Evolutionary conservation across 139 green algal genomes (phyloP), one percentile per base, ranked within the genome.

Genomic region (Mesotaenium endlicherianum): DNA sequence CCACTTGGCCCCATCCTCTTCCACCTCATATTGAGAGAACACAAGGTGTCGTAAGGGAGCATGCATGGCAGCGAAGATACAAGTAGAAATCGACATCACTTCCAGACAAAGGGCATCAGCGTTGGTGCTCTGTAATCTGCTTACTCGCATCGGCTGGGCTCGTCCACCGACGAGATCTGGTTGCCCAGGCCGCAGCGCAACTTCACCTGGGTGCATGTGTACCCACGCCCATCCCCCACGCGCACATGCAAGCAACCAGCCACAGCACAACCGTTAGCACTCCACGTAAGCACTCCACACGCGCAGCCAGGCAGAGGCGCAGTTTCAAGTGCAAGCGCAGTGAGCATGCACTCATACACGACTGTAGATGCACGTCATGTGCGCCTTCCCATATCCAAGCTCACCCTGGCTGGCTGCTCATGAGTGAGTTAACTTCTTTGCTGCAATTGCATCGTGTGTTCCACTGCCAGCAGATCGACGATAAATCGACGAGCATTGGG

Each of bases 101-200:
- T 44, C 64, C 64, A 31, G 40, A 43, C 40, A 75, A 44, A 31
- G 53, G 26, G 20, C 40, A 42, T 31, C 64, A 44, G 64, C 14
- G 11, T 75, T 17, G 11, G 34, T 16, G 16, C 64, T 75, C 14
- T 43, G 17, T 75, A 75, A 26, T 14, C 17, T 31, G 49, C 70
- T 78, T 70, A 88, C 81, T 88, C 83, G 67, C 83, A 88, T 53
- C 80, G 50, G 67, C 82, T 88, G 1, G 83, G 83, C 26, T 88
- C 83, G 11, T 85, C 83, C 0, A 88, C 81, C 11, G 44, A 84
- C 0, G 20, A n/a, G 5, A 88, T 42, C 1, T 86, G 38, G 49
- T 83, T 88, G 20, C 87, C 36, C 2, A 58, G 68, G 14, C 83
- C 83, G 2, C 83, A 88, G 36, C 50, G 20, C 53, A 88, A n/a